Evolutionary conservation across 768 basidiomycete species (phyloP).

Genomic region (Boletus reticuloceps): DNA sequence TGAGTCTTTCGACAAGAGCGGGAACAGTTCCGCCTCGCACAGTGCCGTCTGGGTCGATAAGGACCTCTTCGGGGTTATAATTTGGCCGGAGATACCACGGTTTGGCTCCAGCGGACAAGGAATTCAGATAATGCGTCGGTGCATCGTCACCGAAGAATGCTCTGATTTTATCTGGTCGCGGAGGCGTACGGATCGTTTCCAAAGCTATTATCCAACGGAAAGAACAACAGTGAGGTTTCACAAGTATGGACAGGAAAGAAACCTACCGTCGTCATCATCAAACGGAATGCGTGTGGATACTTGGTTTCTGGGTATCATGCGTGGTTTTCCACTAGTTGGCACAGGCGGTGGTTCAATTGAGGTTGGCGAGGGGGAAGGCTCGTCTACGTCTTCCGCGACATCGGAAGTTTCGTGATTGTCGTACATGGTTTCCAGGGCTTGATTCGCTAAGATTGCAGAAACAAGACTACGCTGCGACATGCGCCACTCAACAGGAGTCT

Average conservation of each 20-base stretch:
- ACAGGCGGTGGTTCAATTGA: slow-evolving; percentile 9
- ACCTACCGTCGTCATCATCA: slow-evolving; percentile 21
- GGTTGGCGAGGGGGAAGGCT: not conserved
- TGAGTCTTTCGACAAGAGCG: slow-evolving; percentile 64
- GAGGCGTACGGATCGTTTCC: slow-evolving; percentile 11
- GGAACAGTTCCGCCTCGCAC: slow-evolving; percentile 60
- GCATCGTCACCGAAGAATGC: slow-evolving; percentile 53
- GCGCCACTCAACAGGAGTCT: slow-evolving; percentile 44
- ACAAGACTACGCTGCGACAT: slow-evolving; percentile 41
- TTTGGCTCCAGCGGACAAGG: slow-evolving; percentile 39
- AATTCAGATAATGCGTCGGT: slow-evolving; percentile 41
- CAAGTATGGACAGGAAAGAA: not conserved
- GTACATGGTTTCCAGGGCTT: slow-evolving; percentile 18
- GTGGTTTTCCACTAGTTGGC: slow-evolving; percentile 11
- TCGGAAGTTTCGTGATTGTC: slow-evolving; percentile 10
- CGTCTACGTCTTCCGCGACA: slow-evolving; percentile 2
- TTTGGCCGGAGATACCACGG: slow-evolving; percentile 62
- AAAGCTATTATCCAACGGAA: slow-evolving; percentile 13
- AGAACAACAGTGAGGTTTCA: not conserved
- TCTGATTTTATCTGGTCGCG: slow-evolving; percentile 40
- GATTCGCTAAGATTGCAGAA: slow-evolving; percentile 24
- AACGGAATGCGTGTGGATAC: not conserved
- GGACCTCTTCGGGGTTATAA: slow-evolving; percentile 54
- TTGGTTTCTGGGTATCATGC: not conserved
- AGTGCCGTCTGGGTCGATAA: slow-evolving; percentile 60